Base-by-base conservation (phyloP, 805 yeast genomes). In the Blastobotrys chiropterorum region DNA sequence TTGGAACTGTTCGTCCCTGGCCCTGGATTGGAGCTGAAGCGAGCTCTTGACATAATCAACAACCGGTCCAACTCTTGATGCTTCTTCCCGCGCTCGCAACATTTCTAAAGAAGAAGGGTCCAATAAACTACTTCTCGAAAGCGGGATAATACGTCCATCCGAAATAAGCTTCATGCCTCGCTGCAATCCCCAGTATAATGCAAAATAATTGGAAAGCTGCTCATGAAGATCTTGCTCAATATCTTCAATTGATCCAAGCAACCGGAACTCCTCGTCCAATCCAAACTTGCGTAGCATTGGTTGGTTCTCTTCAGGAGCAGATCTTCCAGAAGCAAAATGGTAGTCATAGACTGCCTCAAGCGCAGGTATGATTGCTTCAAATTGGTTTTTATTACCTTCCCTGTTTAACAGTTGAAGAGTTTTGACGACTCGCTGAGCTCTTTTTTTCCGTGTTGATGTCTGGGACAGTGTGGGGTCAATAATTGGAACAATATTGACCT, bases 41-140 rank as follows among this genome's bases (percentile, higher is more conserved):
- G 2, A 56, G 50, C 2, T 53, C 51, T 8, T 48, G 17, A 57
- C 43, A 4, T 49, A 21, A 3, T 31, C 38, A 1, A 50, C 34
- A 8, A 56, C 49, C 21, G 63, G 51, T 3, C 34, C 49, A 34
- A 59, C 47, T 13, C 59, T 47, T 1, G 55, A 19, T 8, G 40
- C 16, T 20, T 20, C 50, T 41, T 54, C 63, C 68, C 16, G 49
- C 53, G 26, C 59, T 59, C 34, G 71, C 66, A 53, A 26, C 22
- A 16, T 42, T n/a, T 26, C 38, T 16, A 22, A 21, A 43, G 46
- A 43, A 20, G 17, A 20, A 21, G 46, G 3, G 46, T 16, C 3
- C 34, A 26, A 21, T 5, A 20, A 21, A 11, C 46, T 21, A 15
- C 16, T 6, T 7, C 14, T 21, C 2, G 46, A 13, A 21, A 43